phyloP scores from a whole-genome alignment of 1,284 basidiomycete species.

The Gomphus bonarii region DNA sequence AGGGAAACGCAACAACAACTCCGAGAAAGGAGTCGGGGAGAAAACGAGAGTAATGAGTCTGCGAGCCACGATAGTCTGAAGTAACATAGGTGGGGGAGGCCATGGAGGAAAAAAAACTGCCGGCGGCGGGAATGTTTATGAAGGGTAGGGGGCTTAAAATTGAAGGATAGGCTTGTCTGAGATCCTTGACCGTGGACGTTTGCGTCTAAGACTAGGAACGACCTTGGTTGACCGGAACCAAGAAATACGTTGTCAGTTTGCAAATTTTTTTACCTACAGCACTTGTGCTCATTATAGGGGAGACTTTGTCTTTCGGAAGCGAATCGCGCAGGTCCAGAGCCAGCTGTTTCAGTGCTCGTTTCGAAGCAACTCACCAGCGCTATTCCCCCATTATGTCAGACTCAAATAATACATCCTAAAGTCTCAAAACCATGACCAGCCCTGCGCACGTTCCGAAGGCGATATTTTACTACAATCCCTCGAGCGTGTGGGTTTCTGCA shows the following conservation, averaged over 20 bases:
- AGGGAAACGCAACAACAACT: not conserved
- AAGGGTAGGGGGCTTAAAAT: not conserved
- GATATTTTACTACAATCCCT: constrained; percentile 44
- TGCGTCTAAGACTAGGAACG: not conserved
- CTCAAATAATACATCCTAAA: not conserved
- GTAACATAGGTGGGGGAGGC: not conserved
- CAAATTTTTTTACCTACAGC: too few relatives aligned
- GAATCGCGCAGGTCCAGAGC: too few relatives aligned
- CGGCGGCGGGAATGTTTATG: not conserved
- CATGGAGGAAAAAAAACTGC: not conserved
- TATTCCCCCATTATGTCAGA: too few relatives aligned
- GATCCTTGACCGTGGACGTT: not conserved
- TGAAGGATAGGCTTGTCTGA: not conserved
- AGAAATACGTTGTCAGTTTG: too few relatives aligned
- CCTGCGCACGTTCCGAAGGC: constrained; percentile 38
- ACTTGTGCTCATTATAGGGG: too few relatives aligned
- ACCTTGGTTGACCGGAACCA: too few relatives aligned
- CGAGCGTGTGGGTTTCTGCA: constrained; percentile 51
- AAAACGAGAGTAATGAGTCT: not conserved
- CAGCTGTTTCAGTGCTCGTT: too few relatives aligned
- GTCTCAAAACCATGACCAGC: not conserved
- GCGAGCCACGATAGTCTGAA: not conserved
- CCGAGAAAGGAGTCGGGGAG: not conserved
- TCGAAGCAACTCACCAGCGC: too few relatives aligned
- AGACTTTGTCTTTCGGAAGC: too few relatives aligned